phyloP scores from a whole-genome alignment of 1,284 basidiomycete species.

The Ustilago hordei region DNA sequence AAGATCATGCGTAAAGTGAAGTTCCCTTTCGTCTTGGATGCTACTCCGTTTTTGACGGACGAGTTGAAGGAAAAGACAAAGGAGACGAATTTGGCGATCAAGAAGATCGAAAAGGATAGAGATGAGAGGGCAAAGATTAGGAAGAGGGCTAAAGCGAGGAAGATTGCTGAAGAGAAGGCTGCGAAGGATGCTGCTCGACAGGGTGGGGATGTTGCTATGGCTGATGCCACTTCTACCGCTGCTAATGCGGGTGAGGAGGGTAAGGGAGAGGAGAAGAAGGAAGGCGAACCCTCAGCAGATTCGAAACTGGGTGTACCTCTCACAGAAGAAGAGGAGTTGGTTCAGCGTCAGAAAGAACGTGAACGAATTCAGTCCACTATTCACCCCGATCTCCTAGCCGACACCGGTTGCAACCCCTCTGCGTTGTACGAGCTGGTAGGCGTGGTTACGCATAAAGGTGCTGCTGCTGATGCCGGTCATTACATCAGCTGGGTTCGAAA shows the following conservation, averaged over 20 bases:
- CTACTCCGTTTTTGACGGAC: slow-evolving; percentile 82
- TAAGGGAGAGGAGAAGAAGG: neutral
- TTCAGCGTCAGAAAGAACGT: slow-evolving; percentile 65
- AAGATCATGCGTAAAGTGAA: slow-evolving; percentile 85
- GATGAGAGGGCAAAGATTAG: slow-evolving; percentile 85
- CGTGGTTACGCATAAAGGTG: slow-evolving; percentile 97
- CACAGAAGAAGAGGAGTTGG: slow-evolving; percentile 77
- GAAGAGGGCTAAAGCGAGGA: slow-evolving; percentile 77
- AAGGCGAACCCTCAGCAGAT: neutral
- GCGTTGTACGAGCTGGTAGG: slow-evolving; percentile 88
- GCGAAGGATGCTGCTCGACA: slow-evolving; percentile 18
- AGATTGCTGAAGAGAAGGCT: slow-evolving; percentile 61
- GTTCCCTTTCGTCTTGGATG: slow-evolving; percentile 88
- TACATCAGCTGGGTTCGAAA: slow-evolving; percentile 84
- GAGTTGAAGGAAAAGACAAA: slow-evolving; percentile 80
- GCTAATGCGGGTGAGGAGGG: neutral
- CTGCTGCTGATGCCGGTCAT: slow-evolving; percentile 91
- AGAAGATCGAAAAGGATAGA: slow-evolving; percentile 84
- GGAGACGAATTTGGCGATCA: slow-evolving; percentile 79
- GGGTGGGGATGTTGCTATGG: slow-evolving; percentile 73
- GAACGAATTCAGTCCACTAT: slow-evolving; percentile 72
- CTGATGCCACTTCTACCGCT: slow-evolving; percentile 71
- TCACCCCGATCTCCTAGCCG: slow-evolving; percentile 76
- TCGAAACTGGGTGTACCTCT: slow-evolving; percentile 68
- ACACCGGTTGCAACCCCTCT: slow-evolving; percentile 79